Base-by-base conservation (phyloP, 352 stramenopile genomes). In the Peronospora tabacina region DNA sequence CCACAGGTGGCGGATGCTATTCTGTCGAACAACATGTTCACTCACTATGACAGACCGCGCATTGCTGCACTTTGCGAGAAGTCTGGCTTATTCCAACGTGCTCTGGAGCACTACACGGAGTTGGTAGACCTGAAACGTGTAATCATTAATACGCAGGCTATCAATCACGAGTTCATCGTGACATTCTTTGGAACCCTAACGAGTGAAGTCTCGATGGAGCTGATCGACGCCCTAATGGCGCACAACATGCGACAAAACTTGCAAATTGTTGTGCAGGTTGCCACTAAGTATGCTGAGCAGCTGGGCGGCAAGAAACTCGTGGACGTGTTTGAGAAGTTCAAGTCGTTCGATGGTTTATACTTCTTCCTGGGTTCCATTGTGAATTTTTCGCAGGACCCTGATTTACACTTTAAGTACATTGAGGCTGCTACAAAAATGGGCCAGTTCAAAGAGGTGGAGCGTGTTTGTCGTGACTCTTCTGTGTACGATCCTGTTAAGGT, bases 331-430 rank as follows among this genome's bases (percentile, higher is more conserved):
- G 97, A 99, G 75, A 96, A 97, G 66, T 98, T 97, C 75, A 99
- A 98, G 78, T 97, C 93, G 37, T 98, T 94, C 44, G 96, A 99
- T 61, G 94, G 82, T 37, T 52, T 94, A 43, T 99, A 98, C 83
- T 99, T 99, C 76, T 99, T 98, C 78, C 81, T 99, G 43, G 96
- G 96, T 20, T 94, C 95, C 8, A 97, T 99, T 53, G 96, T 99
- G 11, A 99, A 99, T 75, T 96, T 92, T 69, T 98, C 90, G 6
- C 95, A 99, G 66, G 95, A 99, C 57, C 77, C 95, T 6, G 85
- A 98, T 55, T 96, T 99, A 34, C 97, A 99, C 70, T 99, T 99
- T 70, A 99, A 99, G 78, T 99, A 99, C 79, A 99, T 99, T 80
- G 95, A 99, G 75, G 94, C 95, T 40, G 97, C 97, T 13, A 98